A percentile compares a stretch with the other conserved stretches of the same genome.
Conservation (phyloP, 2,329 filamentous ascomycete genomes). For the Cladosporium cucumerinum region DNA sequence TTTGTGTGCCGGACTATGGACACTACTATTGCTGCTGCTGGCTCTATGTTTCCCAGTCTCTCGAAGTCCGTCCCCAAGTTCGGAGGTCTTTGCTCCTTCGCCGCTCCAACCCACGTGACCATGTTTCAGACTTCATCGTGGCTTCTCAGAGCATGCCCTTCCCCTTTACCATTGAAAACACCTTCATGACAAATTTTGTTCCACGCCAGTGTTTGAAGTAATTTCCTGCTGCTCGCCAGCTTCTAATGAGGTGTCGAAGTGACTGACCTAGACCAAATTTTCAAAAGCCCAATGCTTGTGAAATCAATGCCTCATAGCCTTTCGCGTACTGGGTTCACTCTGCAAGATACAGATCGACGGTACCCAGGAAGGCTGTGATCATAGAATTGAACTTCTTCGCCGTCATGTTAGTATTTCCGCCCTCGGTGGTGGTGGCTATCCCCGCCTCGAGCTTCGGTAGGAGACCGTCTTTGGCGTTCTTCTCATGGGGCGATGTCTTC, state of each 20-base stretch:
- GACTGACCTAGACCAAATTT: not conserved
- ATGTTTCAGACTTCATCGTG: not conserved
- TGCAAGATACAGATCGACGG: not conserved
- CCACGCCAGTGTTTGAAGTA: not conserved
- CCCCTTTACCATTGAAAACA: not conserved
- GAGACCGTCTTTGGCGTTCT: not conserved
- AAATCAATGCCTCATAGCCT: not conserved
- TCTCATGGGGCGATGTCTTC: not conserved
- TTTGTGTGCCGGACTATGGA: not conserved
- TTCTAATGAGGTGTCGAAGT: not conserved
- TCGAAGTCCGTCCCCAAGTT: not conserved
- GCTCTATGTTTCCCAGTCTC: not conserved
- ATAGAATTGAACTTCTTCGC: not conserved
- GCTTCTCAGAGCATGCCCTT: not conserved
- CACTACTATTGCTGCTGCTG: not conserved
- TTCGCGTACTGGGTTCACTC: not conserved
- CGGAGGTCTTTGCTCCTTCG: conserved; percentile 1
- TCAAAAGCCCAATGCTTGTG: not conserved
- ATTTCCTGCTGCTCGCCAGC: not conserved
- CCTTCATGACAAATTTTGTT: not conserved
- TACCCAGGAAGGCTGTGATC: not conserved
- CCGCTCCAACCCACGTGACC: conserved; percentile 2
- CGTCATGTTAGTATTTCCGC: not conserved
- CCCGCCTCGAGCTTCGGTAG: not conserved
- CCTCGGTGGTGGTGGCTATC: not conserved